These are phyloP conservation scores for Carnegiea gigantea DNA, from an alignment of 179 eudicot species.

Conservation along the genomic window DNA sequence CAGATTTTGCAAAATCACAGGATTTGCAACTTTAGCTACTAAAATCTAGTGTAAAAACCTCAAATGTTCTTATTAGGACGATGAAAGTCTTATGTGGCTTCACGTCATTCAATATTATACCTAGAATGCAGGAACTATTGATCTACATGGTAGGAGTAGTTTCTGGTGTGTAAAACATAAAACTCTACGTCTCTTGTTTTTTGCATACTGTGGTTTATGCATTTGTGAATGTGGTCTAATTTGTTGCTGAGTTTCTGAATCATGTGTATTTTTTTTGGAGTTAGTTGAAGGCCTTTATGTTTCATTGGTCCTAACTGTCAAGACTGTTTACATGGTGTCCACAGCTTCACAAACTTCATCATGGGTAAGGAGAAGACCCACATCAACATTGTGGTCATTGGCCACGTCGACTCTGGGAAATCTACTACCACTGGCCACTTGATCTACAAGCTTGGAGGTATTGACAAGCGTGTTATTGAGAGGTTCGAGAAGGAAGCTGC, in stretches of 20 bases:
- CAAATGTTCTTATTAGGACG: too few relatives aligned
- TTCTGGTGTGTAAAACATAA: too few relatives aligned
- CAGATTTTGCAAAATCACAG: neutral
- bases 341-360: neutral
- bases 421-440: constrained; percentile 1
- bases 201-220: neutral
- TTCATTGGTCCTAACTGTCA: too few relatives aligned
- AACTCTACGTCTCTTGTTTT: neutral
- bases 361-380: constrained; percentile 14
- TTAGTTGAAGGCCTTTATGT: too few relatives aligned
- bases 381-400: constrained; percentile 13
- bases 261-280: too few relatives aligned
- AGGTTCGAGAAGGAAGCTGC: neutral
- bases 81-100: neutral
- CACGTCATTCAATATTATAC: neutral
- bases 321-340: neutral
- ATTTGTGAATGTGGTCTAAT: neutral
- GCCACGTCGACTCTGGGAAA: constrained; percentile 8
- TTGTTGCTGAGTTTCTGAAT: neutral
- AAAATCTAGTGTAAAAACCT: neutral
- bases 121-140: neutral
- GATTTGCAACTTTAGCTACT: neutral
- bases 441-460: constrained; percentile 12
- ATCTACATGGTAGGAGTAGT: too few relatives aligned
- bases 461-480: neutral